A percentile compares a stretch with the other conserved stretches of the same genome.
Evolutionary conservation across 768 basidiomycete species (phyloP).

Genomic region (Trametes elegans): DNA sequence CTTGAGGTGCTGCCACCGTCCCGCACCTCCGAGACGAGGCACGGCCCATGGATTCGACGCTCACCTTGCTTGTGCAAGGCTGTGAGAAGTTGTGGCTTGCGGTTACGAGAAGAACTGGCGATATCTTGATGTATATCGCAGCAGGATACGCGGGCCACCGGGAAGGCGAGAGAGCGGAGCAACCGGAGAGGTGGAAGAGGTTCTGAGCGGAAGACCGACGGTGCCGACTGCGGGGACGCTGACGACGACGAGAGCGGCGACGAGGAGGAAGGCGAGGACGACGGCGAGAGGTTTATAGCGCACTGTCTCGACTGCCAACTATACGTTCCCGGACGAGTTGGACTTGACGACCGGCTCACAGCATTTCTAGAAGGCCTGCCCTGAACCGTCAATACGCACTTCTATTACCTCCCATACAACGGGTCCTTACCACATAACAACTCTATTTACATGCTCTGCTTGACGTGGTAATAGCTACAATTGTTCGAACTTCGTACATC

Average conservation of each 20-base stretch:
- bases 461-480: not conserved
- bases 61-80: conserved; percentile 19
- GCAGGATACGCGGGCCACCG: conserved; percentile 6
- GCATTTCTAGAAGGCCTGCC: conserved; percentile 24
- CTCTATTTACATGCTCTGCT: not conserved
- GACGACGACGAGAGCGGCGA: conserved; percentile 21
- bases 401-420: not conserved
- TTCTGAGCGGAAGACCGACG: not conserved
- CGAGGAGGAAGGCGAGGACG: conserved; percentile 19
- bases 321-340: conserved; percentile 14
- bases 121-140: conserved; percentile 17
- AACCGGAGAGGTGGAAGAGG: not conserved
- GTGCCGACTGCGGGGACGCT: conserved; percentile 10
- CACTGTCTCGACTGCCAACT: conserved; percentile 26
- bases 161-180: not conserved
- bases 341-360: conserved; percentile 27
- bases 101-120: conserved; percentile 7
- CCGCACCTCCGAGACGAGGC: not conserved
- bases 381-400: conserved; percentile 20
- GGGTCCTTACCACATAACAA: not conserved
- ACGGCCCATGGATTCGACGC: not conserved
- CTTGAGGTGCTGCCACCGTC: conserved; percentile 8
- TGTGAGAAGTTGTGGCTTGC: not conserved
- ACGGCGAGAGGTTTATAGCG: conserved; percentile 22
- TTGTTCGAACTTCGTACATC: not conserved